Base-by-base conservation (phyloP, 495 filamentous ascomycete genomes). In the Parathielavia appendiculata region DNA sequence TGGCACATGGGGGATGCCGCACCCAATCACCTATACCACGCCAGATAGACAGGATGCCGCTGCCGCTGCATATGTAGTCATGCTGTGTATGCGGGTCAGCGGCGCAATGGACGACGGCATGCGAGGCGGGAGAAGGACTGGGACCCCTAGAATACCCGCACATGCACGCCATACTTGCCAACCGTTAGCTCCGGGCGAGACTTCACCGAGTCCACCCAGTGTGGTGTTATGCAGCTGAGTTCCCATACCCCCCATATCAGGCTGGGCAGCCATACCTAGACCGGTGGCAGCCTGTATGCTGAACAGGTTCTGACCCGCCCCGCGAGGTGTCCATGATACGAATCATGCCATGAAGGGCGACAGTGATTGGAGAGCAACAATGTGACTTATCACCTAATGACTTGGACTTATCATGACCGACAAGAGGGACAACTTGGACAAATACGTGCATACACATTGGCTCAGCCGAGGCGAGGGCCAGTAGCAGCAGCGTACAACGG, bases 221-320 rank as follows among this genome's bases (percentile, higher is more conserved):
- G 53, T 56, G 53, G 53, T 56, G 53, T 17, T 8, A 54, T 54
- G 7, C 20, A 17, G n/a, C 30, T 13, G 30, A 38, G 14, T 0
- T 35, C 26, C 20, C n/a, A 7, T 16, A 9, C 23, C 26, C 10
- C 16, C 22, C 40, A 19, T 32, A 22, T 38, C 17, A 8, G 23
- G 53, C 41, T 56, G 53, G 41, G 53, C 53, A 47, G 30, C 53
- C 53, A 56, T 38, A 56, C 41, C 35, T 56, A 36, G 8, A 47
- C 41, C 41, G 53, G 41, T 44, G 19, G 34, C 16, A 39, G 19
- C 16, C 30, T 17, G 6, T 6, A 17, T 16, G 30, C n/a, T n/a
- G n/a, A n/a, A n/a, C n/a, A n/a, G n/a, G n/a, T n/a, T n/a, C n/a
- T n/a, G n/a, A n/a, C n/a, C n/a, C n/a, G n/a, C n/a, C n/a, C n/a